phyloP scores from a whole-genome alignment of 2,329 filamentous ascomycete species.

The Alternaria sp. region DNA sequence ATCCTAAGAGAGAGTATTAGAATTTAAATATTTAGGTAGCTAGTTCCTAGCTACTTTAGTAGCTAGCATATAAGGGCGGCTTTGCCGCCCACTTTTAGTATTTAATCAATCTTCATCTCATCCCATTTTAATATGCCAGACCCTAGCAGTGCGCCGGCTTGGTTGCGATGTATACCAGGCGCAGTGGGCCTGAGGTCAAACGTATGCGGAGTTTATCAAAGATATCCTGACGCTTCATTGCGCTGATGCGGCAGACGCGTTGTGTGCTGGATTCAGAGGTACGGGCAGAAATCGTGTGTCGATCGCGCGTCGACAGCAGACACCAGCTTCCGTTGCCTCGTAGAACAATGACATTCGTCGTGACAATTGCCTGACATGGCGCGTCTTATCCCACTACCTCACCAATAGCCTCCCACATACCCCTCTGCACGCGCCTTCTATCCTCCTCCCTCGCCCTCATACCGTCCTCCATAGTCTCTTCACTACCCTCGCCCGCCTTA shows the following conservation, averaged over 20 bases:
- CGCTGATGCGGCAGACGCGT: too few species aligned
- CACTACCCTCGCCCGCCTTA: constrained; percentile 2
- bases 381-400: constrained; percentile 33
- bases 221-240: background rate
- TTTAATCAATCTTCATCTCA: too few species aligned
- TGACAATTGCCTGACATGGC: background rate
- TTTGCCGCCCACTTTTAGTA: too few species aligned
- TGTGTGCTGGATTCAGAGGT: background rate
- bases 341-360: background rate
- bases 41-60: too few species aligned
- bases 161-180: background rate
- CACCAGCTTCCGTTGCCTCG: background rate
- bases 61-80: too few species aligned
- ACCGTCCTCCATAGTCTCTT: constrained; percentile 19
- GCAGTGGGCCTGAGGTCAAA: background rate
- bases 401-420: constrained; percentile 47
- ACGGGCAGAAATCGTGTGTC: background rate
- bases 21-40: too few species aligned
- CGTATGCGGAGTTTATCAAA: background rate
- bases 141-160: background rate
- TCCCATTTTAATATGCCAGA: background rate
- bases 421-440: constrained; percentile 36
- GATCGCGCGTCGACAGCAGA: background rate
- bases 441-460: constrained; percentile 19
- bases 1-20: too few species aligned